Base-by-base conservation (phyloP, 257 asterid species). In the Gentiana macrophylla region DNA sequence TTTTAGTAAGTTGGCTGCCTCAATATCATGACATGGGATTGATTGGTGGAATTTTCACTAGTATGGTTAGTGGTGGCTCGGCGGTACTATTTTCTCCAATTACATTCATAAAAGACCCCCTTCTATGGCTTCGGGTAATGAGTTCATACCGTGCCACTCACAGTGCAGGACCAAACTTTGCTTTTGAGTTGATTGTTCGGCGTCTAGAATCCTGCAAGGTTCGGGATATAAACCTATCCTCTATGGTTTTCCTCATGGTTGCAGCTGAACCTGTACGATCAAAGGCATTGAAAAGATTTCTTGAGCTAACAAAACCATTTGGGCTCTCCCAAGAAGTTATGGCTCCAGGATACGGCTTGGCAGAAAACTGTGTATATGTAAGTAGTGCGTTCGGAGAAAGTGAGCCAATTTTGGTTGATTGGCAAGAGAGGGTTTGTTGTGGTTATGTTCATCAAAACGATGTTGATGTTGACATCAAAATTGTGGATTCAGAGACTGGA, bases 21-120 rank as follows among this genome's bases (percentile, higher is more conserved):
- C 85, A 81, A 62, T 84, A 81, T 60, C 94, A 84, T 55, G 94
- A 79, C 70, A 84, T 81, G 94, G 94, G 94, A 61, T 62, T 84
- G 37, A 84, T 81, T 1, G 90, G 94, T 9, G 85, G 94, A 52
- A 69, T 84, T 43, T 70, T 84, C 24, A 84, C 90, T 4, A 66
- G 76, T 47, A 33, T 84, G 77, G 82, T 84, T 2, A 79, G 90
- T 66, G 94, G 90, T 9, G 87, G 85, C 45, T 71, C 81, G 0
- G 89, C 85, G 8, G 49, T 84, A 59, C 52, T 84, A 62, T 84
- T 81, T 62, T 84, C 90, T 64, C 94, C 94, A 0, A 2, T 64
- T 50, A 66, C 86, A 8, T 84, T 81, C 62, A 81, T 84, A 50
- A 64, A 72, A 69, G 72, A 81, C 44, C 94, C 94, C 24, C 57